A percentile compares a stretch with the other conserved stretches of the same genome.
These are phyloP conservation scores for Dendrocalamus sinicus DNA, from an alignment of 176 grass and related monocot genomes.

Conservation along the genomic window DNA sequence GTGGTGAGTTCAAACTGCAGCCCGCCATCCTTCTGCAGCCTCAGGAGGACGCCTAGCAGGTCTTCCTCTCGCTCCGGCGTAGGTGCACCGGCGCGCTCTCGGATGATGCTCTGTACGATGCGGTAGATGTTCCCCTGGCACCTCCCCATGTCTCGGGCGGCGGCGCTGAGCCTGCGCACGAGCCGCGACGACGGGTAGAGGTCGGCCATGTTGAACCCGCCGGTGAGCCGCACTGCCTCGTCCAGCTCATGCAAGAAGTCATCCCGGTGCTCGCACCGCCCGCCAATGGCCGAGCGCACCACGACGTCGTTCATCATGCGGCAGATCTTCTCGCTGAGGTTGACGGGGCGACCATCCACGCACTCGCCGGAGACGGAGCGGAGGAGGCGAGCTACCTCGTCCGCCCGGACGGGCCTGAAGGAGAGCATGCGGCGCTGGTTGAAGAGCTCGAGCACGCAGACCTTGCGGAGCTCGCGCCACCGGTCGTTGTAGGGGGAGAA, in stretches of 20 bases:
- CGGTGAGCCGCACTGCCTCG: not conserved
- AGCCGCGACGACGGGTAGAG: conserved; percentile 43
- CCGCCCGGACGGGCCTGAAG: conserved; percentile 7
- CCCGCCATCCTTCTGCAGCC: conserved; percentile 34
- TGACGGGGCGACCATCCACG: not conserved
- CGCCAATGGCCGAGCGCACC: conserved; percentile 34
- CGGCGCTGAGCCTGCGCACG: not conserved
- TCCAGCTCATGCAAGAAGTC: conserved; percentile 24
- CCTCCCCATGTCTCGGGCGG: not conserved
- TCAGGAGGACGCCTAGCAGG: conserved; percentile 23
- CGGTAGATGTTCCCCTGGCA: conserved; percentile 29
- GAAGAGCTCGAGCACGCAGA: conserved; percentile 46
- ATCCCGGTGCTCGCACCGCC: conserved; percentile 17
- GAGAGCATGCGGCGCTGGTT: conserved; percentile 45
- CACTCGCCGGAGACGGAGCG: not conserved
- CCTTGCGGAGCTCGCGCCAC: conserved; percentile 47
- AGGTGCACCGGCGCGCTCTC: not conserved
- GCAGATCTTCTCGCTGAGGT: conserved; percentile 20
- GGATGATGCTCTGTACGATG: conserved; percentile 37
- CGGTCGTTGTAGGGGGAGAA: conserved; percentile 38
- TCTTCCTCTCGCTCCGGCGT: conserved; percentile 35
- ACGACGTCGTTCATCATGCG: not conserved
- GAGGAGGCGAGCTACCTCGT: conserved; percentile 35
- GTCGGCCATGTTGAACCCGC: conserved; percentile 42
- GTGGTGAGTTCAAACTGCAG: conserved; percentile 28